Base-by-base conservation (phyloP, 1,284 basidiomycete species). In the Meripilus lineatus region DNA sequence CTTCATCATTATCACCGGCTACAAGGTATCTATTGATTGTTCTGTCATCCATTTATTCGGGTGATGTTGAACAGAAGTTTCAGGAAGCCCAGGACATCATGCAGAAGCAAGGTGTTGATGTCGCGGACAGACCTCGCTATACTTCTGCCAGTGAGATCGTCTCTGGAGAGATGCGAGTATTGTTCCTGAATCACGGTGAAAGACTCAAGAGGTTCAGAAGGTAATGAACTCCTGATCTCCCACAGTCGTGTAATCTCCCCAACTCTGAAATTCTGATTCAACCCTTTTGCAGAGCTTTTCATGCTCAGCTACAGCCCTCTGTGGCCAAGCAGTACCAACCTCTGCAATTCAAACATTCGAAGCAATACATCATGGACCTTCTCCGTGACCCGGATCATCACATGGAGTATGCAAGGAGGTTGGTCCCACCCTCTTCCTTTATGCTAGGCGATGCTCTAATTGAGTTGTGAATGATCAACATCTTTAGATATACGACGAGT, bases 401-500 rank as follows among this genome's bases (percentile, higher is more conserved):
- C 54, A 71, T 78, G 49, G 64, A 69, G 18, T 79, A 81, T 48
- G 69, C 71, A 0, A 73, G 70, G 49, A 64, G 72, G 78, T 74
- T 47, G 25, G 38, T n/a, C 5, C 28, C 28, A n/a, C 28, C 28
- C n/a, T 47, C 64, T n/a, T n/a, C n/a, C n/a, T n/a, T n/a, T n/a
- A n/a, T n/a, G n/a, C n/a, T n/a, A n/a, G n/a, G n/a, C n/a, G n/a
- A n/a, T n/a, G n/a, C n/a, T n/a, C n/a, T n/a, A n/a, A n/a, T n/a
- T n/a, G n/a, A n/a, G n/a, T n/a, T n/a, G n/a, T n/a, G n/a, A n/a
- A n/a, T n/a, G n/a, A n/a, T n/a, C n/a, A n/a, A n/a, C n/a, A n/a
- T n/a, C n/a, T 15, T 3, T 49, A 84, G 81, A 24, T 86, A 79
- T 51, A 75, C 81, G 0, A 75, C 81, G 0, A 76, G 74, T 0